Evolutionary conservation across 2,329 filamentous ascomycete species (phyloP), one percentile per base, ranked within the genome.

Genomic region (Alternaria tenuissima): DNA sequence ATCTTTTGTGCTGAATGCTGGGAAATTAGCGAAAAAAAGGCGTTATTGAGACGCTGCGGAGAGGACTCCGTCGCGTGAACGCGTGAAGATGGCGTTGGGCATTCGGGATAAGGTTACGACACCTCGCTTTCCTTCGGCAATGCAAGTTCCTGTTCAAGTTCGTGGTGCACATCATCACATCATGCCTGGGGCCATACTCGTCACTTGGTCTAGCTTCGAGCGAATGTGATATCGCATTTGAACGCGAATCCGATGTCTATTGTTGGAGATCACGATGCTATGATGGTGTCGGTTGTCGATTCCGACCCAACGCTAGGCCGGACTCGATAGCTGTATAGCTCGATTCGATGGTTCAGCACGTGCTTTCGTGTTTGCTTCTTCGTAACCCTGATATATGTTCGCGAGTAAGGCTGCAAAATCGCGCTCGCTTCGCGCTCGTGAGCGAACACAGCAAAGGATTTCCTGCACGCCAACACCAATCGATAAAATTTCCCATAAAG

Each of bases 71-170:
- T 38, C 38, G 46, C 43, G 32, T n/a, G 26, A 36, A 39, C 24
- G 34, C 28, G 24, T 43, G 42, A 58, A 30, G 51, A 36, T 34
- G 42, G 14, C 32, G 36, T 52, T 48, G 26, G 28, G 30, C 51
- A 43, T 30, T n/a, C 14, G 51, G 22, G 34, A 39, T 18, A 49
- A 55, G 34, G 32, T 49, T 55, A 43, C 53, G 42, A 42, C 52
- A 36, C 32, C 8, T 55, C 52, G 53, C 43, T 55, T 55, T 49
- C 32, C 43, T 14, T 55, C 43, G 53, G 53, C 53, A 55, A 41
- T 8, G 32, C 11, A 18, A 55, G 46, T n/a, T 38, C 39, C 39
- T 49, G 30, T 24, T 24, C 5, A 6, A 16, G 32, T 16, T 36
- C 14, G 28, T 18, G 12, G 28, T 14, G 44, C 44, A 20, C 44